phyloP scores from a whole-genome alignment of 2,329 filamentous ascomycete species.

The Thermoascus crustaceus region DNA sequence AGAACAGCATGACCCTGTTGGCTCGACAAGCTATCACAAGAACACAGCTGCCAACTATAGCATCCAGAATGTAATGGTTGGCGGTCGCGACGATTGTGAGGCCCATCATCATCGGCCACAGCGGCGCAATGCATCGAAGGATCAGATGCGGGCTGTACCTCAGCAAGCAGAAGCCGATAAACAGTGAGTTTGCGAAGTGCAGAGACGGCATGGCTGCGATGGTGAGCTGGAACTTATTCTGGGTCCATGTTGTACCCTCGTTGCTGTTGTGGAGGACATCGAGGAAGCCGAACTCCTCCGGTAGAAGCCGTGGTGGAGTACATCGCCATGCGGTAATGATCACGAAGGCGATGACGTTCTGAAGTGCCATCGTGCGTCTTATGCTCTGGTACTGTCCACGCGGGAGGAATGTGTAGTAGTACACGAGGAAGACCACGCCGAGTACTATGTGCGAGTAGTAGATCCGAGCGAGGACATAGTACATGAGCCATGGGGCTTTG shows the following conservation, averaged over 20 bases:
- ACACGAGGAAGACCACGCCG: slow-evolving; percentile 41
- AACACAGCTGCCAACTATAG: slow-evolving; percentile 49
- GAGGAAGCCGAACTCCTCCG: slow-evolving; percentile 35
- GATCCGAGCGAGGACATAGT: slow-evolving; percentile 31
- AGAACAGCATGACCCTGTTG: slow-evolving; percentile 15
- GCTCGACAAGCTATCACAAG: slow-evolving; percentile 16
- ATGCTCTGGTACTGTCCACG: slow-evolving; percentile 33
- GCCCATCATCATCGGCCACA: slow-evolving; percentile 39
- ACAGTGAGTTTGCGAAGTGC: slow-evolving; percentile 36
- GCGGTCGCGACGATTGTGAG: slow-evolving; percentile 59
- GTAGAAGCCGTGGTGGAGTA: slow-evolving; percentile 43
- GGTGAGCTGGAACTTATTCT: slow-evolving; percentile 41
- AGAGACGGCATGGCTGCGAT: slow-evolving; percentile 45
- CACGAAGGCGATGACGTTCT: slow-evolving; percentile 43
- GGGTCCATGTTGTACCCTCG: slow-evolving; percentile 30
- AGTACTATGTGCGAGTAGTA: slow-evolving; percentile 43
- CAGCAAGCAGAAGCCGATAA: slow-evolving; percentile 22
- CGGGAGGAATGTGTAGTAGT: slow-evolving; percentile 41
- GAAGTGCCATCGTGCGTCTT: slow-evolving; percentile 41
- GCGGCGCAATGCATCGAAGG: slow-evolving; percentile 28
- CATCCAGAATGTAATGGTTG: slow-evolving; percentile 61
- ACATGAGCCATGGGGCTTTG: slow-evolving; percentile 30
- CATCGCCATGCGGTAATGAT: slow-evolving; percentile 43
- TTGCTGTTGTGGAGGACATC: slow-evolving; percentile 35
- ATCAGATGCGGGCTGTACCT: slow-evolving; percentile 35